phyloP scores from a whole-genome alignment of 768 basidiomycete species.

The Macrolepiota albuminosa region DNA sequence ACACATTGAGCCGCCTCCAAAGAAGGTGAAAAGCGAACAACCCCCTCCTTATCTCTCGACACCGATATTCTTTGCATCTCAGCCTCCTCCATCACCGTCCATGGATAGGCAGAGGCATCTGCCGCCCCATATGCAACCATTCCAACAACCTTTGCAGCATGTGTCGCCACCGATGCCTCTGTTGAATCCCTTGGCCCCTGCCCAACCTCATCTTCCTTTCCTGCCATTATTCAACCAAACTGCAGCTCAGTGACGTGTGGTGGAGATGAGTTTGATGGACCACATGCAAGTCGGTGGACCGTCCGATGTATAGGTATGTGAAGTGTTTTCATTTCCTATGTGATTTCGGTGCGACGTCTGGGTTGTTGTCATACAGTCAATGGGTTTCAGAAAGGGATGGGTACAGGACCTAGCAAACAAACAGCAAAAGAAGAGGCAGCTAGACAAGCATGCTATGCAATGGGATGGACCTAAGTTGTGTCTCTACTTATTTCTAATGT shows the following conservation, averaged over 20 bases:
- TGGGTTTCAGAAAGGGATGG: constrained; percentile 62
- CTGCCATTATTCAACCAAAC: constrained; percentile 73
- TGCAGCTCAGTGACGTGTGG: constrained; percentile 59
- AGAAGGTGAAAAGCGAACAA: constrained; percentile 38
- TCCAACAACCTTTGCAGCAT: constrained; percentile 6
- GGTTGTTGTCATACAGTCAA: constrained; percentile 45
- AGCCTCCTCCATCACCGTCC: constrained; percentile 25
- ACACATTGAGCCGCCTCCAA: constrained; percentile 29
- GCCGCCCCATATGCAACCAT: constrained; percentile 17
- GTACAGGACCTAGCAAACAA: constrained; percentile 66
- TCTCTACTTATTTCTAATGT: background rate
- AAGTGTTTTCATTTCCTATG: constrained; percentile 5
- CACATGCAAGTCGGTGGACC: constrained; percentile 65
- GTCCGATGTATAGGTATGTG: constrained; percentile 64
- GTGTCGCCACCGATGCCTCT: constrained; percentile 17
- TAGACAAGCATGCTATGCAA: constrained; percentile 60
- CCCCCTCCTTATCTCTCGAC: constrained; percentile 19
- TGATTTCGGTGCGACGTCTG: background rate
- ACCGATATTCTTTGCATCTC: constrained; percentile 29
- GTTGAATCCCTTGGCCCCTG: constrained; percentile 57
- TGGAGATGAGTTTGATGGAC: constrained; percentile 51
- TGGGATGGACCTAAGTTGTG: constrained; percentile 62
- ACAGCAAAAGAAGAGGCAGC: constrained; percentile 77
- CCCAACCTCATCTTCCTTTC: constrained; percentile 58
- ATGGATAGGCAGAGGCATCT: constrained; percentile 12